These are phyloP conservation scores for Breviolum minutum DNA, from an alignment of 73 alveolate species.

Conservation along the genomic window DNA sequence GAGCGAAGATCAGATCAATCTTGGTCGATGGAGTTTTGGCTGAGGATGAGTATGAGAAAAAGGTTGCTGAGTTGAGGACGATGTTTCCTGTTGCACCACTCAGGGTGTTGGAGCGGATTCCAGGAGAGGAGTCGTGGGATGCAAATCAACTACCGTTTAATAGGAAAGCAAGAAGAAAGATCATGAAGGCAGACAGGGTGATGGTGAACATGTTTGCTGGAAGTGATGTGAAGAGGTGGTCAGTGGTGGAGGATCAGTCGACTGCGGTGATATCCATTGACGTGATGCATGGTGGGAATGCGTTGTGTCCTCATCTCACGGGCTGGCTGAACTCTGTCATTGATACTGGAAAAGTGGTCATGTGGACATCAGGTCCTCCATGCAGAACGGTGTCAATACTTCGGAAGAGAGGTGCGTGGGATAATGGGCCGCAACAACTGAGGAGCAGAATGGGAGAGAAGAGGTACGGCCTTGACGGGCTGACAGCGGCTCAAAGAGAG, in stretches of 20 bases:
- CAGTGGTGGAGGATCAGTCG: background rate
- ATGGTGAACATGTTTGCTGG: slow-evolving; percentile 5
- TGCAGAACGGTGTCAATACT: background rate
- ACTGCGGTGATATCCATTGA: background rate
- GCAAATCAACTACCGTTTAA: background rate
- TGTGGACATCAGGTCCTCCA: background rate
- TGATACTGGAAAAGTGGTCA: background rate
- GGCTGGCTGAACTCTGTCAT: background rate
- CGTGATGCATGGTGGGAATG: background rate
- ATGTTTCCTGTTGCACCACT: background rate
- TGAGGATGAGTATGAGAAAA: background rate
- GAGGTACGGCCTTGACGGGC: background rate
- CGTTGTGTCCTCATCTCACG: background rate
- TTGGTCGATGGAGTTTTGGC: background rate
- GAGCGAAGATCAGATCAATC: background rate
- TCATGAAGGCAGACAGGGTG: background rate
- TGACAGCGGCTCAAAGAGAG: background rate
- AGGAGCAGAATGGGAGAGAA: background rate
- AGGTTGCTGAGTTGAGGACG: background rate
- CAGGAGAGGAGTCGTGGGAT: background rate
- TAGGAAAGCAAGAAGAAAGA: background rate
- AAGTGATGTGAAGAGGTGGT: background rate
- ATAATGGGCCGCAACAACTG: background rate
- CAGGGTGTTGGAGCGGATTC: background rate
- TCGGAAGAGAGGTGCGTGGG: background rate